Base-by-base conservation (phyloP, 192 early-diverging fungal genomes). In the Rhizophagus clarus region DNA sequence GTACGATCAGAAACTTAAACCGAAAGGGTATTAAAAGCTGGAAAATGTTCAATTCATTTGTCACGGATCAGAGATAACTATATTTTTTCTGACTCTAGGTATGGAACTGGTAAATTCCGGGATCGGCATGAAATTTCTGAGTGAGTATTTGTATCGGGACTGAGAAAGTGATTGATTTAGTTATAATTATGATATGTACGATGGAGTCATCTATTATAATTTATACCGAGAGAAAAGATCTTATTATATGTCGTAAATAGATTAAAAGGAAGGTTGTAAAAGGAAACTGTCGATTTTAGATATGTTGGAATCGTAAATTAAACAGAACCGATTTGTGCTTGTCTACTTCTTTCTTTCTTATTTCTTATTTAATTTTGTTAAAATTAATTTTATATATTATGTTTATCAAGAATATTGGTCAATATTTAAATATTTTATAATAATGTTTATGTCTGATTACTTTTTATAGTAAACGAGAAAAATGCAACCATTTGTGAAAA, bases 101-200 rank as follows among this genome's bases (percentile, higher is more conserved):
- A 89, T 94, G 87, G 91, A 94, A 49, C 85, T 95, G 45, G 86
- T 88, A 70, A 91, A 91, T 80, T 86, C 90, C 40, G 94, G 94
- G 28, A 89, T 94, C 47, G 85, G 88, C 1, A 92, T 95, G 64
- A 78, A 82, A n/a, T 95, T 90, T 83, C 69, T 84, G 42, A 77
- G 93, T 94, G 74, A 81, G 87, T 78, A 2, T 20, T 29, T 28
- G 10, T 29, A 24, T 31, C 17, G 34, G 2, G 5, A 34, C 32
- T 32, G 1, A 2, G 3, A 32, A 32, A 32, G 32, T 32, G 32
- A 32, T 32, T 32, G 17, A 4, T 40, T 40, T 40, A 51, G 17
- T 51, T 51, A 51, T 14, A 51, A 14, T 12, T 12, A 45, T 45
- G 10, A 45, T 45, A 12, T 45, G 37, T 45, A 12, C 12, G 37